Evolutionary conservation across 305 asterid species (phyloP).

Genomic region (Fraxinus latifolia): DNA sequence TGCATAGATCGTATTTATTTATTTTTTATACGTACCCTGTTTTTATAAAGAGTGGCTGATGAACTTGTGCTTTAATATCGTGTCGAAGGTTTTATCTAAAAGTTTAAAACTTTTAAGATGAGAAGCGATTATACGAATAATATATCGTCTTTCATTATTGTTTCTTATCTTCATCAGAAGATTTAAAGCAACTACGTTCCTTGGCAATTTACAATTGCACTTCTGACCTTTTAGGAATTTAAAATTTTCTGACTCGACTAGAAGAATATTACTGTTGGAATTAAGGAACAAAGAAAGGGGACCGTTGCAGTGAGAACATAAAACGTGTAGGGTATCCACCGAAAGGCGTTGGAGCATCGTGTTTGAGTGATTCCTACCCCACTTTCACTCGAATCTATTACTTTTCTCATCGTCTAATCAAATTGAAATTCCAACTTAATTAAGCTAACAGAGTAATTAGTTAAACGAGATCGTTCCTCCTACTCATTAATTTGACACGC

Average conservation of each 20-base stretch:
- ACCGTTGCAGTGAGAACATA: background rate
- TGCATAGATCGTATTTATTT: background rate
- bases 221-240: background rate
- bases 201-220: background rate
- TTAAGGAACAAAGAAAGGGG: background rate
- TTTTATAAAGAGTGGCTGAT: background rate
- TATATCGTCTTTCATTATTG: too few species aligned
- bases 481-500: too few species aligned
- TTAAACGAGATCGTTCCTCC: too few species aligned
- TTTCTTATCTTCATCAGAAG: background rate
- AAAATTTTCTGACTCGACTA: background rate
- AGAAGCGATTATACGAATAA: background rate
- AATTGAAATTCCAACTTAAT: background rate
- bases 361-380: background rate
- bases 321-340: background rate
- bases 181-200: background rate
- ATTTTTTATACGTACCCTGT: background rate
- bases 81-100: too few species aligned
- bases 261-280: background rate
- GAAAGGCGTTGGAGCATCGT: background rate
- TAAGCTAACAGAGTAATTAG: background rate
- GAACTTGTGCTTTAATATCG: background rate
- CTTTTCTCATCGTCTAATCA: background rate
- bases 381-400: background rate
- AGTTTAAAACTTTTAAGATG: background rate